Evolutionary conservation across 768 basidiomycete genomes (phyloP).

Genomic region (Wakefieldia striispora): DNA sequence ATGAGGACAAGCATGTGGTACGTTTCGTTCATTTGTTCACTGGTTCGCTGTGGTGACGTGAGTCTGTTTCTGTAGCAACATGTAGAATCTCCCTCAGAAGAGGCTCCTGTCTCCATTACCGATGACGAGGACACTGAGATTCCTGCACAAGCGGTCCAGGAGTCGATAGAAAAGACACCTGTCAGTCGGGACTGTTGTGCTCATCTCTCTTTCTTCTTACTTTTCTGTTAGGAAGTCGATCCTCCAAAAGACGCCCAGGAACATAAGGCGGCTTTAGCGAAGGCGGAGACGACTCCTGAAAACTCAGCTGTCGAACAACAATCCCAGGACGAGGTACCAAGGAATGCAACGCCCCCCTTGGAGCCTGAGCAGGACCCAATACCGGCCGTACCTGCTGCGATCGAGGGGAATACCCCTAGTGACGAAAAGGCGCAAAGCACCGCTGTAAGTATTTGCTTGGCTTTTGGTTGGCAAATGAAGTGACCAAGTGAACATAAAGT

Average conservation of each 20-base stretch:
- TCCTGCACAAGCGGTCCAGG: conserved; percentile 29
- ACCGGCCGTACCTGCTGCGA: background rate
- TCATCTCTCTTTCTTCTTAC: conserved; percentile 1
- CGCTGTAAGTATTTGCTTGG: conserved; percentile 14
- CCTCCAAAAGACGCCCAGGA: conserved; percentile 32
- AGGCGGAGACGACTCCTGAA: conserved; percentile 1
- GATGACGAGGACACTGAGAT: conserved; percentile 33
- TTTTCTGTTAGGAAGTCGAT: conserved; percentile 25
- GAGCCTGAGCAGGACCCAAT: conserved; percentile 5
- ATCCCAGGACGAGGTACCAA: background rate
- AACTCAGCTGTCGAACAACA: background rate
- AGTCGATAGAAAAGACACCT: conserved; percentile 26
- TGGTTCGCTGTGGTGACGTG: background rate
- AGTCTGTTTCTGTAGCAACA: conserved; percentile 17
- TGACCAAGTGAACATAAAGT: conserved; percentile 8
- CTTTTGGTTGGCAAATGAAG: background rate
- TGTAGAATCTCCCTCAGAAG: conserved; percentile 5
- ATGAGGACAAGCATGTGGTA: conserved; percentile 17
- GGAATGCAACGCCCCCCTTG: background rate
- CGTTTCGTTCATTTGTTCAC: background rate
- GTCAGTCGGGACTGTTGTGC: conserved; percentile 16
- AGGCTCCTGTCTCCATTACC: conserved; percentile 11
- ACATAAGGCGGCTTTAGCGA: conserved; percentile 22
- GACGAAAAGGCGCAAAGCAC: conserved; percentile 5
- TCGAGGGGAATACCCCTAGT: conserved; percentile 3